Percentiles rank a stretch among this genome's conserved stretches.
These are phyloP conservation scores for Leccinum olivaceopallidum DNA, from an alignment of 768 basidiomycete genomes.

Conservation along the genomic window DNA sequence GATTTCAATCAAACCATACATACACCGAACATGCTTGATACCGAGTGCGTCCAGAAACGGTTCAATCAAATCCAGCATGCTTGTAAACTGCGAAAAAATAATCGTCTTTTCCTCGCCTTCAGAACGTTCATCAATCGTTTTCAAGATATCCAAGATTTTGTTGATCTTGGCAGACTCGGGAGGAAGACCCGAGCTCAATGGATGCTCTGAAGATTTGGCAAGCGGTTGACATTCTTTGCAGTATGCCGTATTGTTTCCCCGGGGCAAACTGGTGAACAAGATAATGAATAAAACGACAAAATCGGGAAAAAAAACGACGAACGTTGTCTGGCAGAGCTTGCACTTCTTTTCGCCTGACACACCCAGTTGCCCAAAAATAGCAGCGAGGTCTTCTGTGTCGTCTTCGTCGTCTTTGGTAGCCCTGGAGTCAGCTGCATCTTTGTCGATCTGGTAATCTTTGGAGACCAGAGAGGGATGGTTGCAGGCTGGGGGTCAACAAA, in stretches of 20 bases:
- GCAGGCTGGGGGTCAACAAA: constrained; percentile 57
- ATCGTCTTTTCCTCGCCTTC: constrained; percentile 85
- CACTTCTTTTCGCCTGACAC: constrained; percentile 65
- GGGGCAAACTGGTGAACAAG: constrained; percentile 16
- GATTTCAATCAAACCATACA: constrained; percentile 35
- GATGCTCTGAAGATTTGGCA: constrained; percentile 44
- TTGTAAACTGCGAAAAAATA: constrained; percentile 92
- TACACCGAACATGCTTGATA: constrained; percentile 83
- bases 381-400: constrained; percentile 74
- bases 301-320: constrained; percentile 28
- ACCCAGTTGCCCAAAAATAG: constrained; percentile 68
- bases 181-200: constrained; percentile 40
- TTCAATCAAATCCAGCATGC: constrained; percentile 83
- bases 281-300: constrained; percentile 3
- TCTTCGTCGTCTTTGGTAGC: constrained; percentile 51
- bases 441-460: constrained; percentile 71
- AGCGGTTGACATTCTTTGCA: constrained; percentile 63
- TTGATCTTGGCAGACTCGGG: constrained; percentile 86
- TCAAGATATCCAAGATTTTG: constrained; percentile 74
- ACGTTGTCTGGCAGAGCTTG: constrained; percentile 75
- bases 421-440: constrained; percentile 74
- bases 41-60: constrained; percentile 73
- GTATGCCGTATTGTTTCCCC: constrained; percentile 36
- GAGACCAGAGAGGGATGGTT: constrained; percentile 85
- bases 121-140: constrained; percentile 58